phyloP scores from a whole-genome alignment of 2,329 filamentous ascomycete species.

The Pseudogymnoascus sp. region DNA sequence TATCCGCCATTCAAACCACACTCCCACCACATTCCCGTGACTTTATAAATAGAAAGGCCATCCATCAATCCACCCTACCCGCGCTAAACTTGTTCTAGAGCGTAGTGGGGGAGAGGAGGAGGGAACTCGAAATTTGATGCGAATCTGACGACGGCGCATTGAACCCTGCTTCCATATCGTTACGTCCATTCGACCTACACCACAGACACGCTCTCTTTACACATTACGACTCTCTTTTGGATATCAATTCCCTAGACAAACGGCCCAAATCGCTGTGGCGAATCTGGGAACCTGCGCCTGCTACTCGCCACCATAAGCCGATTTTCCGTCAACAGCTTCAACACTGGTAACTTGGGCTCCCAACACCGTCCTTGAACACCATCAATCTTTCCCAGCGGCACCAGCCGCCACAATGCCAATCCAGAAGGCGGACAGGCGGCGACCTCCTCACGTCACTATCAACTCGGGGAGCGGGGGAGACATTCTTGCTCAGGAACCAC shows the following conservation, averaged over 20 bases:
- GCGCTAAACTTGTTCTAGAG: slow-evolving; percentile 8
- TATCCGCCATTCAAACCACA: neutral
- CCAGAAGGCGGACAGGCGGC: slow-evolving; percentile 4
- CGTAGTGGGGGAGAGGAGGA: slow-evolving; percentile 1
- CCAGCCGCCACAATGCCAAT: neutral
- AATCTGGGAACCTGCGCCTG: neutral
- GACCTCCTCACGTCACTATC: slow-evolving; percentile 52
- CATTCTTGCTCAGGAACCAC: slow-evolving; percentile 20
- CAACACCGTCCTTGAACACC: neutral
- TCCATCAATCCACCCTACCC: neutral
- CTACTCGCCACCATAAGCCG: neutral
- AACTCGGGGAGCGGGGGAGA: slow-evolving; percentile 50
- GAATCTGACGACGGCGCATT: neutral
- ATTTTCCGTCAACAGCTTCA: neutral
- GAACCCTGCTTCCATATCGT: neutral
- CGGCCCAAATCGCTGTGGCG: neutral
- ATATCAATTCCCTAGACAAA: neutral
- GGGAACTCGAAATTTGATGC: slow-evolving; percentile 6
- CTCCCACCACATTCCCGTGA: neutral
- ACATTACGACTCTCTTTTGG: neutral
- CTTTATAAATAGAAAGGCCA: slow-evolving; percentile 7
- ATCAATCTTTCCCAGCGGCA: neutral
- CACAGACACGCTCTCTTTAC: neutral
- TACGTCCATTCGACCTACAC: neutral
- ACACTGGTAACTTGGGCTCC: neutral